Percentiles rank a stretch among this genome's conserved stretches.
These are phyloP conservation scores for Zanthoxylum bungeanum DNA, from an alignment of 345 rosid genomes.

Conservation along the genomic window DNA sequence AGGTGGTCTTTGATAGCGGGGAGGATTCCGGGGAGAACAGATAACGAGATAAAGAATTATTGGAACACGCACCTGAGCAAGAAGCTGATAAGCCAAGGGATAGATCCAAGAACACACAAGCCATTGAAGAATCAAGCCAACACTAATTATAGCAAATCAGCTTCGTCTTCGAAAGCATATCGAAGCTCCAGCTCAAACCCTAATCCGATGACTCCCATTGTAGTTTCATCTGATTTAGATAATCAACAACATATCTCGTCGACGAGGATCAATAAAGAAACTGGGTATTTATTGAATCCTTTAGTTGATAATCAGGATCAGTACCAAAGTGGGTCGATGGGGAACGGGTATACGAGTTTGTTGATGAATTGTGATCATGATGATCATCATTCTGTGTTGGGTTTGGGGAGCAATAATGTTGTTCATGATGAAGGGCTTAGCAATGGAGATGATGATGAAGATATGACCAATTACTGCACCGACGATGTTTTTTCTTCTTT, in stretches of 20 bases:
- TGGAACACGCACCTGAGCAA: slow-evolving; percentile 72
- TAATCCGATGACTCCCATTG: not conserved
- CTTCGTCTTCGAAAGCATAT: slow-evolving; percentile 23
- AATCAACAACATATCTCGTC: slow-evolving; percentile 20
- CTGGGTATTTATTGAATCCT: not conserved
- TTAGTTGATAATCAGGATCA: not conserved
- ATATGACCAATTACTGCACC: slow-evolving; percentile 23
- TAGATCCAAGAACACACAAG: slow-evolving; percentile 65
- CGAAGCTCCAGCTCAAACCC: slow-evolving; percentile 11
- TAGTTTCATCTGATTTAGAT: slow-evolving; percentile 20
- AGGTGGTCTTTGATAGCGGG: slow-evolving; percentile 72
- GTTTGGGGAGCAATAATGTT: slow-evolving; percentile 6
- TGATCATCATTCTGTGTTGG: slow-evolving; percentile 5
- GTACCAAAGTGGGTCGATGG: not conserved
- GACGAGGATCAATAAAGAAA: slow-evolving; percentile 20
- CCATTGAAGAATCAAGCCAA: slow-evolving; percentile 31
- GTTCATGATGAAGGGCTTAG: not conserved
- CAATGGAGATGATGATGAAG: slow-evolving; percentile 25
- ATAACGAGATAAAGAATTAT: slow-evolving; percentile 69
- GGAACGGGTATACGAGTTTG: slow-evolving; percentile 6
- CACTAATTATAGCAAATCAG: not conserved
- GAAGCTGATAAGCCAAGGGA: slow-evolving; percentile 60
- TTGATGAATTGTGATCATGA: not conserved
- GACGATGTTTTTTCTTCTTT: slow-evolving; percentile 52
- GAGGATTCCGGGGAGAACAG: slow-evolving; percentile 63